Evolutionary conservation across 371 early-diverging fungal species (phyloP).

Genomic region (Ecytonucleospora hepatopenaei): DNA sequence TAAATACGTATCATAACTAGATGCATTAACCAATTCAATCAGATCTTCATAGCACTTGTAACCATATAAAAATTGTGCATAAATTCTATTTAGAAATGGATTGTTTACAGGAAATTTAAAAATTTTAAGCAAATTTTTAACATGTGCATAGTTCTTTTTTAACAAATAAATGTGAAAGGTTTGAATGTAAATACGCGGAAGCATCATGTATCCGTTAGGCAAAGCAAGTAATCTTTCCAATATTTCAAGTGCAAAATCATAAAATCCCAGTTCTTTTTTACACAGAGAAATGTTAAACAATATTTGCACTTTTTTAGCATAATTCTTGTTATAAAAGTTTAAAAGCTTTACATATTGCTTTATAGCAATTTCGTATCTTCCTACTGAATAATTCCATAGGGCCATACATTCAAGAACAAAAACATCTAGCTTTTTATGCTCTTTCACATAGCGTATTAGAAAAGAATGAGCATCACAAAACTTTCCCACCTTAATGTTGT

Average conservation of each 20-base stretch:
- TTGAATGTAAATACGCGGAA: not conserved
- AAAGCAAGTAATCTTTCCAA: not conserved
- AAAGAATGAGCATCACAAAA: not conserved
- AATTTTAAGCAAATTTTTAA: not conserved
- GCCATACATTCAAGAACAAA: constrained; percentile 4
- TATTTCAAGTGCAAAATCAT: not conserved
- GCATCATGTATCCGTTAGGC: not conserved
- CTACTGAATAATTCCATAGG: constrained; percentile 4
- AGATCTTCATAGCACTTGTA: not conserved
- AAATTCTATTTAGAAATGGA: constrained; percentile 1
- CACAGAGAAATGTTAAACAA: not conserved
- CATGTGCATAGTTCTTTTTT: not conserved
- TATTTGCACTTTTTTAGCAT: not conserved
- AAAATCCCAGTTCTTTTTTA: constrained; percentile 14
- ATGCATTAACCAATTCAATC: not conserved
- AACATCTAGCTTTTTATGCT: not conserved
- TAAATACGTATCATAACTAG: constrained; percentile 5
- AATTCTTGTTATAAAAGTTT: not conserved
- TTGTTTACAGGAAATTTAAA: not conserved
- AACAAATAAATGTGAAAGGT: constrained; percentile 6
- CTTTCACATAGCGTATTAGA: not conserved
- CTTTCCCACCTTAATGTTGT: not conserved
- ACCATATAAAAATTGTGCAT: not conserved
- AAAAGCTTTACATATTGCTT: not conserved
- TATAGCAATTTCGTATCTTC: not conserved